A percentile compares a stretch with the other conserved stretches of the same genome.
phyloP scores from a whole-genome alignment of 148 eudicot species.

The Fagopyrum esculentum region DNA sequence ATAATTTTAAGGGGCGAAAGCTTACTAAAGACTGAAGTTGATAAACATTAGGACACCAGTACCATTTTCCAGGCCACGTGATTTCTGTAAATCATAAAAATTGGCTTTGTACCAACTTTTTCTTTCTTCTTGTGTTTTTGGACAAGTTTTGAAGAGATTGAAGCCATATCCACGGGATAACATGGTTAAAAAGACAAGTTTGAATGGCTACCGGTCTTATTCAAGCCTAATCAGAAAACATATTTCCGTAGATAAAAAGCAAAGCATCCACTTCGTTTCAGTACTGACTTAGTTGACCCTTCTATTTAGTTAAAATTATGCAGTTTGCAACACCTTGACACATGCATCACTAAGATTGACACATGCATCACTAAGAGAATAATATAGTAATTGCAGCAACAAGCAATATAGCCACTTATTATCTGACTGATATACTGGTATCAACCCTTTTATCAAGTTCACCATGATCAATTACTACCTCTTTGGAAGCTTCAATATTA shows the following conservation, averaged over 20 bases:
- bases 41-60: not conserved
- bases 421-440: too few species aligned
- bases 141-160: not conserved
- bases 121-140: too few species aligned
- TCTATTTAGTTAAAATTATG: not conserved
- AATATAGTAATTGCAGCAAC: too few species aligned
- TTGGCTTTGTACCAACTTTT: not conserved
- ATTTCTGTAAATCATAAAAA: not conserved
- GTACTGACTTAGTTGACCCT: not conserved
- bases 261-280: not conserved
- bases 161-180: not conserved
- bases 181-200: not conserved
- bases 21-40: slow-evolving; percentile 1
- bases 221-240: not conserved
- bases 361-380: too few species aligned
- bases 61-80: not conserved
- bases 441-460: not conserved
- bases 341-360: too few species aligned
- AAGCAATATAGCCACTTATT: too few species aligned
- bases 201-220: not conserved
- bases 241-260: not conserved
- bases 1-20: not conserved
- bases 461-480: not conserved
- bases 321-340: too few species aligned
- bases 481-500: not conserved